Base-by-base conservation (phyloP, 805 yeast species). In the Trichomonascus vanleenenianus region DNA sequence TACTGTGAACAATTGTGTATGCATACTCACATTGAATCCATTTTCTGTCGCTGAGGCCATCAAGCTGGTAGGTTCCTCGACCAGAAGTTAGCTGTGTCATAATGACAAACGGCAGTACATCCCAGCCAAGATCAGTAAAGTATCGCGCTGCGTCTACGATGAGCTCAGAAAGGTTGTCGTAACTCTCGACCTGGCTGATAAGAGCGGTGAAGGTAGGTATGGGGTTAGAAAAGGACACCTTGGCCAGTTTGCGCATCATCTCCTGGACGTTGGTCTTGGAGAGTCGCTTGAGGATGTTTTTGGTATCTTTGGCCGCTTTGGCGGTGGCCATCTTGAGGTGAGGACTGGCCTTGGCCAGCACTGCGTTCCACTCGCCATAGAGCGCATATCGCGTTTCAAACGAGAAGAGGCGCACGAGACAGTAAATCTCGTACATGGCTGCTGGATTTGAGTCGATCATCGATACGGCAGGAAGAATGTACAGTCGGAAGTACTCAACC, bases 121-220 rank as follows among this genome's bases (percentile, higher is more conserved):
- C 97, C 88, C 95, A 87, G 0, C 88, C 87, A 56, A 83, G 81
- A 3, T 67, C 73, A 42, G 81, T 82, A 59, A 87, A 86, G 57
- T 77, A 82, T 35, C 78, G 68, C 0, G 96, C 87, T 5, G 93
- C 77, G 40, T 82, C 82, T 8, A 86, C 88, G 5, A 91, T 79
- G 47, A 91, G 69, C 33, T 78, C 79, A 39, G 82, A 83, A 51
- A 91, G 74, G 58, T 91, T 91, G 58, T 84, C 95, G 59, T 91
- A 91, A 66, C 93, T 86, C 62, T 91, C 97, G 51, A 91, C 78
- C 58, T 87, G 96, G 39, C 78, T 78, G 9, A 89, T 70, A 39
- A 85, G 73, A 0, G 85, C 81, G 18, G 76, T 65, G 38, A 89
- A 75, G 11, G 88, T 78, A 2, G 94, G 83, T 15, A 88, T 59